Percentiles rank a stretch among this genome's conserved stretches.
Evolutionary conservation across 2,329 filamentous ascomycete species (phyloP).

Genomic region (Alternaria brassicae): DNA sequence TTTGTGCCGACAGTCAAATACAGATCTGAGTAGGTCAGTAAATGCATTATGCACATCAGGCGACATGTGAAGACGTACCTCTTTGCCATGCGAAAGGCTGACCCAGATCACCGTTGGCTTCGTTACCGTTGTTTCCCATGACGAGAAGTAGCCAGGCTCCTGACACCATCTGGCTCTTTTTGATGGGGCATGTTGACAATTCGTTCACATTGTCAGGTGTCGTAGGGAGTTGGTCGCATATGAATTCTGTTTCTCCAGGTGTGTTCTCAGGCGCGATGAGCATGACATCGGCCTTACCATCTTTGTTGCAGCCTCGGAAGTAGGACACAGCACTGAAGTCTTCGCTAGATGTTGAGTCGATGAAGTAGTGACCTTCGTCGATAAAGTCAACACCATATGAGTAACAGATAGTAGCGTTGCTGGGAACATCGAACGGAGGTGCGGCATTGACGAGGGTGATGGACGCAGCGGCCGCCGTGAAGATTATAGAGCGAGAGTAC

Average conservation of each 20-base stretch:
- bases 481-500: conserved; percentile 32
- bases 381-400: conserved; percentile 54
- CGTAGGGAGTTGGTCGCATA: conserved; percentile 53
- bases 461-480: conserved; percentile 33
- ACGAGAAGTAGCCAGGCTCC: conserved; percentile 56
- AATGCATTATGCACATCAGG: conserved; percentile 6
- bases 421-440: conserved; percentile 18
- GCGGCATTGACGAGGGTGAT: conserved; percentile 29
- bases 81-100: conserved; percentile 56
- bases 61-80: conserved; percentile 40
- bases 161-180: conserved; percentile 53
- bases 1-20: conserved; percentile 44
- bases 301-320: conserved; percentile 54
- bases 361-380: conserved; percentile 55
- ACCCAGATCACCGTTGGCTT: conserved; percentile 23
- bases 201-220: conserved; percentile 50
- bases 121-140: conserved; percentile 54
- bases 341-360: conserved; percentile 52
- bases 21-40: conserved; percentile 33
- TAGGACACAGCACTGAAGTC: conserved; percentile 55
- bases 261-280: conserved; percentile 46
- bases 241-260: conserved; percentile 50
- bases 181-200: conserved; percentile 53
- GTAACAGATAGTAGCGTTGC: conserved; percentile 38
- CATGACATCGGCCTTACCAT: conserved; percentile 50